Conservation (phyloP, 345 rosid genomes). For the Populus nigra region DNA sequence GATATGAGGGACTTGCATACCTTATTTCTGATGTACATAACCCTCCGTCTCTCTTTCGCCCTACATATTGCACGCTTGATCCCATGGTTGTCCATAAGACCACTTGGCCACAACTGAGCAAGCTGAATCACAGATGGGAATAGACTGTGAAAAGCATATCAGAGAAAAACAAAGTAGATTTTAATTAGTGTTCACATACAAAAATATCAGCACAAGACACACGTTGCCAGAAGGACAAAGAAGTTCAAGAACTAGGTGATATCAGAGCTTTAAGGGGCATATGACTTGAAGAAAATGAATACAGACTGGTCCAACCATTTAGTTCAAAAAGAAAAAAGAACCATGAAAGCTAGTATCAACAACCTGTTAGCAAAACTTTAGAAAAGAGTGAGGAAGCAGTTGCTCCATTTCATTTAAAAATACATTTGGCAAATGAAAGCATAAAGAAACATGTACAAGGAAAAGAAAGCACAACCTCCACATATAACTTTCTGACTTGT, state of each 20-base stretch:
- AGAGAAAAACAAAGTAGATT: slow-evolving; percentile 3
- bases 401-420: not conserved
- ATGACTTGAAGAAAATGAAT: not conserved
- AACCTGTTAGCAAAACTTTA: not conserved
- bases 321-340: not conserved
- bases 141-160: slow-evolving; percentile 25
- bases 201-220: not conserved
- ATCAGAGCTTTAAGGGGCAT: not conserved
- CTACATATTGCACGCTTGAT: slow-evolving; percentile 81
- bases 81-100: slow-evolving; percentile 83
- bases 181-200: not conserved
- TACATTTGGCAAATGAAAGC: not conserved
- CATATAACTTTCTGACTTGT: slow-evolving; percentile 80
- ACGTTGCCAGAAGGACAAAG: not conserved
- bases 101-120: slow-evolving; percentile 82
- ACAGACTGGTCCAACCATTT: not conserved
- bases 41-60: slow-evolving; percentile 74
- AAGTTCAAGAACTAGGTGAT: not conserved
- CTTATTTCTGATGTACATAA: slow-evolving; percentile 42
- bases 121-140: slow-evolving; percentile 50
- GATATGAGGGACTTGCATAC: slow-evolving; percentile 17
- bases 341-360: not conserved
- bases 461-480: slow-evolving; percentile 50
- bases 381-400: not conserved
- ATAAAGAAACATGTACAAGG: not conserved